phyloP scores from a whole-genome alignment of 345 rosid species.

The Pistacia integerrima region DNA sequence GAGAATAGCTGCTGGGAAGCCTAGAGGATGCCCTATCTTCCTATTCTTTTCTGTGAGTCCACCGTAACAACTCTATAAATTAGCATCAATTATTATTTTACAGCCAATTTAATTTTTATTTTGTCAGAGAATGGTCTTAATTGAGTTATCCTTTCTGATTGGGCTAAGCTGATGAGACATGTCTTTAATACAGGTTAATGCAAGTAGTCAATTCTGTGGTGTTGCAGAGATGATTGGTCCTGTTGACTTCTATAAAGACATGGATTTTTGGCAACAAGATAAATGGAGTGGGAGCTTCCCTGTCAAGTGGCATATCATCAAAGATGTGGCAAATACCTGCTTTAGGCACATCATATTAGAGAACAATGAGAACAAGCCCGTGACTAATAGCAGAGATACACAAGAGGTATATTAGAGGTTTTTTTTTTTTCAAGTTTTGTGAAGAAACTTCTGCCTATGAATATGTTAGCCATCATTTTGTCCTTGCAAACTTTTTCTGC shows the following conservation, averaged over 20 bases:
- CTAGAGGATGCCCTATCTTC: conserved; percentile 71
- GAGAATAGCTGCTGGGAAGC: conserved; percentile 52
- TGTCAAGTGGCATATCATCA: conserved; percentile 93
- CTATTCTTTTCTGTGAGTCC: conserved; percentile 86
- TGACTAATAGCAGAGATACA: conserved; percentile 97
- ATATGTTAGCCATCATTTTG: not conserved
- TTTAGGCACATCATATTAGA: conserved; percentile 82
- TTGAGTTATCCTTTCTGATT: not conserved
- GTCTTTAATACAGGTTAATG: conserved; percentile 71
- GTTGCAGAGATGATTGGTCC: conserved; percentile 95
- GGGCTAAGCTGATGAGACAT: conserved; percentile 17
- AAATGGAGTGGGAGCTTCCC: conserved; percentile 97
- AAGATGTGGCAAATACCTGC: conserved; percentile 74
- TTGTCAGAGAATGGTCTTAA: not conserved
- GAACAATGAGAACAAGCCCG: conserved; percentile 96
- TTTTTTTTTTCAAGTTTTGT: not conserved
- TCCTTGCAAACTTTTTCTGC: too few species aligned
- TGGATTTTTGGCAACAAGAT: conserved; percentile 99
- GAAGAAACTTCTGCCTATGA: not conserved
- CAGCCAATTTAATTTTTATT: not conserved
- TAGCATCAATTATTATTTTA: not conserved
- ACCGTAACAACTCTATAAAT: not conserved
- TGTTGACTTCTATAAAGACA: conserved; percentile 72
- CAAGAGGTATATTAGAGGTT: conserved; percentile 69
- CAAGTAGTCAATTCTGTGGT: conserved; percentile 97